Conservation (phyloP, 2,329 filamentous ascomycete genomes). For the Diplodia seriata region DNA sequence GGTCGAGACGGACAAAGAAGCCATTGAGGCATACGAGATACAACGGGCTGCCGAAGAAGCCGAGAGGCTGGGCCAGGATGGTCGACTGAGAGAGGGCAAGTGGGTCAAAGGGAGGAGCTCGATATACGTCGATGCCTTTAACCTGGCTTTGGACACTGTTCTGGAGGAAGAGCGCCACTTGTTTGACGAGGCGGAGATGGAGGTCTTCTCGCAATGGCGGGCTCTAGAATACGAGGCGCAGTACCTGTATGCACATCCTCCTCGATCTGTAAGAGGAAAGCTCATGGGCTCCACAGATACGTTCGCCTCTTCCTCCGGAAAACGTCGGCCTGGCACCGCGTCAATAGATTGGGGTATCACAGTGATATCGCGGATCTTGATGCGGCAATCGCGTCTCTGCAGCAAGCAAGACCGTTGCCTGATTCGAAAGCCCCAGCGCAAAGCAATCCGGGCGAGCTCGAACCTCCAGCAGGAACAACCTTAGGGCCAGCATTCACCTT, state of each 20-base stretch:
- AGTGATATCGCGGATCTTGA: slow-evolving; percentile 80
- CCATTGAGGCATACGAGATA: slow-evolving; percentile 80
- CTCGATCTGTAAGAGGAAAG: background rate
- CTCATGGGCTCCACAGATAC: slow-evolving; percentile 64
- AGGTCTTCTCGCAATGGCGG: slow-evolving; percentile 79
- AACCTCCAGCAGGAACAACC: slow-evolving; percentile 54
- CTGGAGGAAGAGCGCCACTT: slow-evolving; percentile 86
- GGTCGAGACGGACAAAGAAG: slow-evolving; percentile 70
- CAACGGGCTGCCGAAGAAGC: slow-evolving; percentile 64
- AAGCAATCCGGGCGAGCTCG: slow-evolving; percentile 56
- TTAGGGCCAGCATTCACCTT: slow-evolving; percentile 72
- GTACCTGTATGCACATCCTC: slow-evolving; percentile 72
- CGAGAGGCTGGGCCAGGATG: slow-evolving; percentile 3
- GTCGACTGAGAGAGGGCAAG: slow-evolving; percentile 52
- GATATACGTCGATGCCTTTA: slow-evolving; percentile 97
- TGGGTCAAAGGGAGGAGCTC: slow-evolving; percentile 84
- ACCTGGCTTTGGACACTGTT: slow-evolving; percentile 87
- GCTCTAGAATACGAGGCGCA: slow-evolving; percentile 81
- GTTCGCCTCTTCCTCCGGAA: slow-evolving; percentile 93
- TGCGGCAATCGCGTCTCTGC: slow-evolving; percentile 69
- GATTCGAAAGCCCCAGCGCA: slow-evolving; percentile 45
- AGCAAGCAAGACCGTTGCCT: slow-evolving; percentile 65
- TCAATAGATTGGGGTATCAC: slow-evolving; percentile 78
- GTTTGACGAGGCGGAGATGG: slow-evolving; percentile 79
- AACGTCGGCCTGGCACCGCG: slow-evolving; percentile 87